A percentile compares a stretch with the other conserved stretches of the same genome.
Conservation (phyloP, 495 filamentous ascomycete species). For the Sordaria brevicollis region DNA sequence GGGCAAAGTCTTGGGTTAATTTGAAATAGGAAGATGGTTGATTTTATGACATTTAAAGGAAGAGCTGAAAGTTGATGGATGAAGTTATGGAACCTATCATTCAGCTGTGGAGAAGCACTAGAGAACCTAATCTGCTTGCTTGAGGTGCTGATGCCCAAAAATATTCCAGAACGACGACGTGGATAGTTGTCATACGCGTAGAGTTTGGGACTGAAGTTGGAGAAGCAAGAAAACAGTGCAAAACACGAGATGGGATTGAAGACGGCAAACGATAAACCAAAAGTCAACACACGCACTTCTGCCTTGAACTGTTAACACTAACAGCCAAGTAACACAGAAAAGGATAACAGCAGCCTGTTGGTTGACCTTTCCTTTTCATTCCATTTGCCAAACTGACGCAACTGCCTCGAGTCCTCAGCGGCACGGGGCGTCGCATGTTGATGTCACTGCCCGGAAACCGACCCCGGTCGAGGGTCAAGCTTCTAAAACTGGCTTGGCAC, state of each 20-base stretch:
- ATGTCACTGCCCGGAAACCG: constrained; percentile 17
- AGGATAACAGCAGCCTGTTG: not conserved
- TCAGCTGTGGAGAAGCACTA: not conserved
- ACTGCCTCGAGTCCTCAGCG: not conserved
- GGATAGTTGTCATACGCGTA: not conserved
- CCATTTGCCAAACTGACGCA: constrained; percentile 6
- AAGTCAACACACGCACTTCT: not conserved
- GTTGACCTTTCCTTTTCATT: not conserved
- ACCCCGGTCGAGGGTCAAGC: not conserved
- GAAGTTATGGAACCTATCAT: not conserved
- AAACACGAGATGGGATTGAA: not conserved
- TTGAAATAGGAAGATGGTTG: not conserved
- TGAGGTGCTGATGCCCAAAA: not conserved
- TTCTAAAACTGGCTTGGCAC: not conserved
- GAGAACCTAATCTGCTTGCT: not conserved
- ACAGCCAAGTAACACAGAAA: not conserved
- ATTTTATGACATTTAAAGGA: not conserved
- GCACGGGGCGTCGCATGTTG: constrained; percentile 6
- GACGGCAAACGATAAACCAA: not conserved
- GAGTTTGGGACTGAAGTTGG: not conserved
- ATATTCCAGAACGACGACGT: not conserved
- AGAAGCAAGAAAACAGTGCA: not conserved
- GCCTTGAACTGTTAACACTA: not conserved
- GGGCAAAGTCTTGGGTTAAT: not conserved
- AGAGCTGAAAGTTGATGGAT: not conserved